Evolutionary conservation across 495 filamentous ascomycete species (phyloP), one percentile per base, ranked within the genome.

Genomic region (Lasiosphaeria ovina): DNA sequence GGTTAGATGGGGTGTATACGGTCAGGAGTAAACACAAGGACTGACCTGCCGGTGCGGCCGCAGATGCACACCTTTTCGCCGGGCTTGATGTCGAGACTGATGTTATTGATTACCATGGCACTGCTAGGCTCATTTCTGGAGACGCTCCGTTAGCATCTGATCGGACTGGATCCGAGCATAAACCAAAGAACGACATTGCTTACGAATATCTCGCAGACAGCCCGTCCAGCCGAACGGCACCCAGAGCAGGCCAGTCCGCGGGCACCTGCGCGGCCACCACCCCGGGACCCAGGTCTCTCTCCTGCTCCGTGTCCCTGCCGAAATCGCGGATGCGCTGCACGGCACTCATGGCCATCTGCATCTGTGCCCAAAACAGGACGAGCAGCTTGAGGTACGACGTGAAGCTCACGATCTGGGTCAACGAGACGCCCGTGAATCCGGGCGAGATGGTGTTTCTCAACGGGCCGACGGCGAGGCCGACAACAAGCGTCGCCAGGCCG

Each of bases 281-380:
- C 4, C 16, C 47, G n/a, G n/a, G n/a, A n/a, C n/a, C n/a, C n/a
- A n/a, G n/a, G 12, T 57, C 54, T 6, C 47, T 17, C 42, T 60
- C 58, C 51, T 32, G 44, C n/a, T 54, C 51, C 11, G 63, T 62
- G 4, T 50, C 42, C 50, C 44, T 36, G 10, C 60, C 62, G 61
- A 82, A 84, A 4, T 67, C 59, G 54, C 66, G 62, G 0, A 83
- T 64, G 6, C 79, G 66, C 7, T 75, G 62, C 3, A 84, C 72
- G 0, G 79, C 79, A 9, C 77, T 80, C 34, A 83, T 70, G 0
- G 73, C 78, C 3, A 74, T 79, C 55, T 84, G 79, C 11, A 83
- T 60, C 51, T 65, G 35, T 0, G 78, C 78, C 72, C 74, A 82
- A 14, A 57, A 35, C 40, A 53, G 62, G 38, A 66, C 42, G 40